Percentiles rank a stretch among this genome's conserved stretches.
These are phyloP conservation scores for Trichophyton simii DNA, from an alignment of 2,329 filamentous ascomycete genomes.

Conservation along the genomic window DNA sequence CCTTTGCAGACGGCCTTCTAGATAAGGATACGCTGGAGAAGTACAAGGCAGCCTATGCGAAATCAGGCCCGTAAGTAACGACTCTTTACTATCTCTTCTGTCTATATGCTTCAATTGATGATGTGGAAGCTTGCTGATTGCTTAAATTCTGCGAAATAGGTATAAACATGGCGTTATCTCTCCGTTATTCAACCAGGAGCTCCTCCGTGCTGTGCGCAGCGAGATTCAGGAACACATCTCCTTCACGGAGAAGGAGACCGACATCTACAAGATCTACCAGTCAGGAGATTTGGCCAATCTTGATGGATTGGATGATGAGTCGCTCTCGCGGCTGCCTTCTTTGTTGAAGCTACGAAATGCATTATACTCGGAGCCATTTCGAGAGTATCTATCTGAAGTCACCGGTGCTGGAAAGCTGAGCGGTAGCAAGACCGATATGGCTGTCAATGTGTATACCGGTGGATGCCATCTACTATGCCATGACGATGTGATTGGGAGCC, in stretches of 20 bases:
- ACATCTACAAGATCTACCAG: constrained; percentile 99
- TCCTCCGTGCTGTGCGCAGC: constrained; percentile 73
- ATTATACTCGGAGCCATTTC: constrained; percentile 80
- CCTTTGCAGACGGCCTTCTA: constrained; percentile 35
- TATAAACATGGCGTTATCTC: constrained; percentile 92
- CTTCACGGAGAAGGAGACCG: constrained; percentile 96
- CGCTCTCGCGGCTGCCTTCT: constrained; percentile 73
- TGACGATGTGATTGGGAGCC: constrained; percentile 96
- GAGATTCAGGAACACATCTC: constrained; percentile 85
- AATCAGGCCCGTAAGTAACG: constrained; percentile 31
- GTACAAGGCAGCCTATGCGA: constrained; percentile 32
- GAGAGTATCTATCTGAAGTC: constrained; percentile 75
- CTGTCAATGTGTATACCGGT: constrained; percentile 95
- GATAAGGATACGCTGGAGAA: constrained; percentile 28
- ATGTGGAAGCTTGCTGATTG: background rate
- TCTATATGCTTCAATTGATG: background rate
- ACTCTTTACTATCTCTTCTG: background rate
- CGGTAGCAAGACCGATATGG: constrained; percentile 95
- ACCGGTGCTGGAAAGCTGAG: constrained; percentile 78
- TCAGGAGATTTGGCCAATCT: constrained; percentile 95
- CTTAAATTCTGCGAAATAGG: constrained; percentile 22
- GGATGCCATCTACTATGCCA: constrained; percentile 93
- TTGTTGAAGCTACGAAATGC: constrained; percentile 87
- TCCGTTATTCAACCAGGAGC: constrained; percentile 61
- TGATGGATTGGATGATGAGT: constrained; percentile 78